Evolutionary conservation across 768 basidiomycete genomes (phyloP).

Genomic region (Pulveroboletus sp.): DNA sequence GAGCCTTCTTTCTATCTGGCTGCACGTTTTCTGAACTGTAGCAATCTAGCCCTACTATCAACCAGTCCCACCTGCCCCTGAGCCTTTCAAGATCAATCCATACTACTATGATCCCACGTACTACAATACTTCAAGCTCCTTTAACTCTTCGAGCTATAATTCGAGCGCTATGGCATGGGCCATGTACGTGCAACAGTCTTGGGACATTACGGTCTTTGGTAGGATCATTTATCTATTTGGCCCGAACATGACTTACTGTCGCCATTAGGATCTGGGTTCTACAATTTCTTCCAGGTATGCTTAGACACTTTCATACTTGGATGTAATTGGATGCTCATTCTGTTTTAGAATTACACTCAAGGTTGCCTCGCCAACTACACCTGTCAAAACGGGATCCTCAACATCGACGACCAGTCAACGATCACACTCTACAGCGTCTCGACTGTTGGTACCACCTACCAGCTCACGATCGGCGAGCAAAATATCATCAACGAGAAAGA

Average conservation of each 20-base stretch:
- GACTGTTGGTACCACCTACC: conserved; percentile 43
- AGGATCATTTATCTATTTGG: not conserved
- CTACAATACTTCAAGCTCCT: conserved; percentile 30
- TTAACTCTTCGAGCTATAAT: too few species aligned
- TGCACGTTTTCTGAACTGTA: not conserved
- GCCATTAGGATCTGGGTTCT: conserved; percentile 43
- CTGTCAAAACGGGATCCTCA: conserved; percentile 44
- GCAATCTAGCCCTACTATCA: conserved; percentile 47
- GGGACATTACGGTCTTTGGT: conserved; percentile 46
- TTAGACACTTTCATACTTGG: too few species aligned
- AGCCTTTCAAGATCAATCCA: conserved; percentile 37
- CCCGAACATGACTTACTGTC: not conserved
- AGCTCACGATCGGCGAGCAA: conserved; percentile 36
- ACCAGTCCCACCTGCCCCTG: conserved; percentile 40
- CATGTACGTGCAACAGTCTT: conserved; percentile 39
- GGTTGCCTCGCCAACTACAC: conserved; percentile 35
- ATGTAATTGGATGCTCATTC: conserved; percentile 1
- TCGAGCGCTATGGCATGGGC: conserved; percentile 40
- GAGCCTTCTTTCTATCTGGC: not conserved
- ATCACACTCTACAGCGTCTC: conserved; percentile 46
- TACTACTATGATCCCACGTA: conserved; percentile 39
- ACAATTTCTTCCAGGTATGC: conserved; percentile 50
- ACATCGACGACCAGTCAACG: conserved; percentile 40
- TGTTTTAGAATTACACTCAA: conserved; percentile 38
- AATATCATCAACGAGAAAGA: conserved; percentile 35